Conservation (phyloP, 2,329 filamentous ascomycete genomes). For the Talaromyces sp. region DNA sequence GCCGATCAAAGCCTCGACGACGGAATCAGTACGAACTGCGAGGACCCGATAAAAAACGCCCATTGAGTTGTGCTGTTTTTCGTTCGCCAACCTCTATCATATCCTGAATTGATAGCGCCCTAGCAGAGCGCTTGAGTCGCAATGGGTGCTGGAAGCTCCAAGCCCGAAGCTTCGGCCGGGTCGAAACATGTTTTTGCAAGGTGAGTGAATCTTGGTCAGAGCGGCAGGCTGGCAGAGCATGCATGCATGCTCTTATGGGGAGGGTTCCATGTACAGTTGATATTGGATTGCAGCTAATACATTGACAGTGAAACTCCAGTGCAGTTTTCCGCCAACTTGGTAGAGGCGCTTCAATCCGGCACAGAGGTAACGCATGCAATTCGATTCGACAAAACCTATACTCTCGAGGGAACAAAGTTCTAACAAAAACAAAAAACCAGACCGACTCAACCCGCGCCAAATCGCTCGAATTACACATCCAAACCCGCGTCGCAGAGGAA, state of each 20-base stretch:
- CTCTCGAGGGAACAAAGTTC: background rate
- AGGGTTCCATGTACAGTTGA: background rate
- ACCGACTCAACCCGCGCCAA: constrained; percentile 82
- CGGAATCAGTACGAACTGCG: constrained; percentile 1
- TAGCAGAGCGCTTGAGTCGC: constrained; percentile 13
- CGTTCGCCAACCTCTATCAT: background rate
- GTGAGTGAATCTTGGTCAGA: constrained; percentile 35
- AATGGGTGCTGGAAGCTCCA: constrained; percentile 61
- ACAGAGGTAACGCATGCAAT: constrained; percentile 62
- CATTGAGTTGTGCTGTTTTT: background rate
- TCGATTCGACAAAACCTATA: background rate
- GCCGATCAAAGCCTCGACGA: constrained; percentile 7
- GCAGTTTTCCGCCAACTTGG: constrained; percentile 71
- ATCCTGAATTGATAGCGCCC: background rate
- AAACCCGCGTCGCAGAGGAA: constrained; percentile 78
- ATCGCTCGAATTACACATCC: constrained; percentile 78
- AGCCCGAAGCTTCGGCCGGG: constrained; percentile 46
- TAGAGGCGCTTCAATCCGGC: constrained; percentile 76
- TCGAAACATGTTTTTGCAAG: constrained; percentile 58
- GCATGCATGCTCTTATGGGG: background rate
- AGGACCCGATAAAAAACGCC: background rate
- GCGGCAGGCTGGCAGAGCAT: background rate
- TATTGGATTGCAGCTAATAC: background rate
- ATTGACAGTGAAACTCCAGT: constrained; percentile 52
- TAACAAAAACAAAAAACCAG: constrained; percentile 46